phyloP scores from a whole-genome alignment of 345 rosid genomes.

The Leavenworthia alabamica region DNA sequence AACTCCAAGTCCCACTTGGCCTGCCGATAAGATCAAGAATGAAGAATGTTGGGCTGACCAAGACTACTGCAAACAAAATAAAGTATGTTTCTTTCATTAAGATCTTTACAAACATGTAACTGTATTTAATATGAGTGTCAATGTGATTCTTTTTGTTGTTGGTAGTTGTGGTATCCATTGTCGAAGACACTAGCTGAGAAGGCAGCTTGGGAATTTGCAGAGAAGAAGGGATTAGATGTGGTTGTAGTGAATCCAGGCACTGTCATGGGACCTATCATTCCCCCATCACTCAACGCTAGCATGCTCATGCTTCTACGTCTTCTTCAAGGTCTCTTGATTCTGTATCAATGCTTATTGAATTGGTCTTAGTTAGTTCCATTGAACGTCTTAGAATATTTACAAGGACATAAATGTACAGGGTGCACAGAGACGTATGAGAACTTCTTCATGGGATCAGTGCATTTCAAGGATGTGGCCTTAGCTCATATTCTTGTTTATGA shows the following conservation, averaged over 20 bases:
- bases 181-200: conserved; percentile 89
- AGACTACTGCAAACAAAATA: conserved; percentile 64
- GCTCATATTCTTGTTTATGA: conserved; percentile 88
- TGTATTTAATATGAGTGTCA: not conserved
- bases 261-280: conserved; percentile 81
- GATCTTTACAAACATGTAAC: not conserved
- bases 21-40: conserved; percentile 52
- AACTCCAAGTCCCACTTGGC: conserved; percentile 85
- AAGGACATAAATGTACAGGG: conserved; percentile 37
- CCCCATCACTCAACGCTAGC: conserved; percentile 71
- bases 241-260: conserved; percentile 94
- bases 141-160: conserved; percentile 6
- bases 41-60: conserved; percentile 87
- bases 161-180: conserved; percentile 79
- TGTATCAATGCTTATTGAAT: not conserved
- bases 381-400: not conserved
- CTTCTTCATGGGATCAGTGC: conserved; percentile 82
- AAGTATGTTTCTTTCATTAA: conserved; percentile 35
- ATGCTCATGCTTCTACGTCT: conserved; percentile 70
- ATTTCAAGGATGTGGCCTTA: conserved; percentile 84
- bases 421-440: conserved; percentile 69
- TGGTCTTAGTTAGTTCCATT: not conserved
- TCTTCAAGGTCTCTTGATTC: conserved; percentile 46
- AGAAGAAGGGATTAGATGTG: conserved; percentile 67
- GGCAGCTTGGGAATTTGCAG: conserved; percentile 81